Evolutionary conservation across 257 asterid genomes (phyloP).

Genomic region (Solanum acaule): DNA sequence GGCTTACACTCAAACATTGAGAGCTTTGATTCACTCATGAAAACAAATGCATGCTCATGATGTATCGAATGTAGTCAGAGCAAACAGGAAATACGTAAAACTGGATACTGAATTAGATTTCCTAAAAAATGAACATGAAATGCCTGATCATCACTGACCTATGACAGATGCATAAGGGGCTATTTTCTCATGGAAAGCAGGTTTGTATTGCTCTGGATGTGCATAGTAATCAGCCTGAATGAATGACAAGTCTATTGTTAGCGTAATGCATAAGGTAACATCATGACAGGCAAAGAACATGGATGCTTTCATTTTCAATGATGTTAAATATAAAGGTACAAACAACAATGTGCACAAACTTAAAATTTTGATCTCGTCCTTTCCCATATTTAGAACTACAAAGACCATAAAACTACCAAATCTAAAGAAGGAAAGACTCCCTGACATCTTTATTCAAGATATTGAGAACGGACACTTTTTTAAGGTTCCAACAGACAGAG

Average conservation of each 20-base stretch:
- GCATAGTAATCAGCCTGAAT: slow-evolving; percentile 86
- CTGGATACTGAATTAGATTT: neutral
- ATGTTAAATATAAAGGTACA: neutral
- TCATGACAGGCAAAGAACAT: neutral
- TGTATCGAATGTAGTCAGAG: neutral
- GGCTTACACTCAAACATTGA: neutral
- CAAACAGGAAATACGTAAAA: neutral
- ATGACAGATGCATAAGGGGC: slow-evolving; percentile 83
- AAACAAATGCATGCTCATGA: neutral
- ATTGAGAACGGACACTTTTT: neutral
- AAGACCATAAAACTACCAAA: neutral
- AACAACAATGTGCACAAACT: neutral
- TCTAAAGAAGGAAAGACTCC: neutral
- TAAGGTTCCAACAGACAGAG: neutral
- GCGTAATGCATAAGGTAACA: neutral
- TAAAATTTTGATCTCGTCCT: neutral
- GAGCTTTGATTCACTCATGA: neutral
- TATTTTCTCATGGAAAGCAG: slow-evolving; percentile 73
- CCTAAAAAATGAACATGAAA: neutral
- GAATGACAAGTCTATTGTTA: neutral
- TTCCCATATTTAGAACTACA: neutral
- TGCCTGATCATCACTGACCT: slow-evolving; percentile 41
- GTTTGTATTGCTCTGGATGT: slow-evolving; percentile 76
- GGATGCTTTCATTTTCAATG: neutral
- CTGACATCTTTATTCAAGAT: neutral